Conservation (phyloP, 192 early-diverging fungal genomes). For the Chytriomyces confervae region DNA sequence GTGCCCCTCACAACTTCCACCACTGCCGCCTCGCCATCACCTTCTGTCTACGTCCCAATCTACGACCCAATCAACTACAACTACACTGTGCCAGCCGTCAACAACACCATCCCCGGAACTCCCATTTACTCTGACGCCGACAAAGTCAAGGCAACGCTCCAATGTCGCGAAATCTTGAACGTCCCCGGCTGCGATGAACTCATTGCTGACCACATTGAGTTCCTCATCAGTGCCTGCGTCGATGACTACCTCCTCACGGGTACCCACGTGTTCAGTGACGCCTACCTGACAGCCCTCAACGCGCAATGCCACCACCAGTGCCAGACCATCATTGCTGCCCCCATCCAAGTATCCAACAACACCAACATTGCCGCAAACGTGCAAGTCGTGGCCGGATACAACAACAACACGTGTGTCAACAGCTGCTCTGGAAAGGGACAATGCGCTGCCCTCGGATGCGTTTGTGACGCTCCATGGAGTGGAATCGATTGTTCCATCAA, state of each 20-base stretch:
- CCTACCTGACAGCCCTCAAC: background rate
- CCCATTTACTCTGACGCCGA: background rate
- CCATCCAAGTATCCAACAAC: conserved; percentile 1
- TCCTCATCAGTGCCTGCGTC: background rate
- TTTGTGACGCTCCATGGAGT: conserved; percentile 8
- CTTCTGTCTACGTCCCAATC: background rate
- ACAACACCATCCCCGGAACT: background rate
- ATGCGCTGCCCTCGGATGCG: conserved; percentile 20
- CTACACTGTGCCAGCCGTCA: background rate
- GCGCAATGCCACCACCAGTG: background rate
- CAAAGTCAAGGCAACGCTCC: background rate
- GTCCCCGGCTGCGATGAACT: background rate
- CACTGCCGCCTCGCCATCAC: background rate
- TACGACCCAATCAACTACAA: background rate
- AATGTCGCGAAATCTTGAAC: background rate
- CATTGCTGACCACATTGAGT: background rate
- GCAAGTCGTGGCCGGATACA: conserved; percentile 10
- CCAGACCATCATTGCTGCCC: background rate
- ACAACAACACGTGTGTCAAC: conserved; percentile 4
- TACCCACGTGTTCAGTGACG: conserved; percentile 3
- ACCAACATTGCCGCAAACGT: background rate
- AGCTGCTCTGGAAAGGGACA: conserved; percentile 10
- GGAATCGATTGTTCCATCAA: conserved; percentile 25
- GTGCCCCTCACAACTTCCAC: background rate
- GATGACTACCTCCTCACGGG: background rate